Evolutionary conservation across 2,329 filamentous ascomycete genomes (phyloP), one percentile per base, ranked within the genome.

Genomic region (Neofusicoccum parvum): DNA sequence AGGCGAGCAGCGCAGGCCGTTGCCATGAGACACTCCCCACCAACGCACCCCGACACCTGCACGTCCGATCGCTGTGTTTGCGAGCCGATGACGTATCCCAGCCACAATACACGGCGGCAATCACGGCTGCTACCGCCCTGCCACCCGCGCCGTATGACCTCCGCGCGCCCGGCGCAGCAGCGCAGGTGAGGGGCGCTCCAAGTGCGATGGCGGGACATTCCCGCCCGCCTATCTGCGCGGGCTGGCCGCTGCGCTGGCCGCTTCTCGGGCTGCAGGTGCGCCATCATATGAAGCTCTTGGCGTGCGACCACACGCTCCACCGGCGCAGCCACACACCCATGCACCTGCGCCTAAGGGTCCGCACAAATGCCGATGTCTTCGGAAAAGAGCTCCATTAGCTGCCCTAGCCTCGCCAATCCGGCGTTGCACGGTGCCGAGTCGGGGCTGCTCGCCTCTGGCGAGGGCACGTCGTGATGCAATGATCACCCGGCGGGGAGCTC

Each of bases 21-120:
- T 65, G 64, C 59, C 59, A 51, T 62, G 62, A 64, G 62, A 64
- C 48, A 48, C 50, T 51, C 62, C 62, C 62, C 62, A 54, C 62
- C 62, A 54, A 53, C 46, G 49, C 45, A 39, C 15, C 45, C 27
- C 27, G 56, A 60, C 54, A 34, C 39, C 54, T 46, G 39, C 39
- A 59, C 54, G 14, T 48, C 56, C 56, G 43, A 60, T 60, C 56
- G 56, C 54, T 59, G 54, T 41, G 58, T 62, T 39, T 43, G 58
- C 45, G 43, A 23, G n/a, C 37, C 62, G 37, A 53, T 43, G 49
- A 64, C 62, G 62, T 64, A 32, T 12, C 27, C 23, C 27, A 34
- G 48, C 56, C 43, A 36, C 56, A 54, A 53, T 41, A 37, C 34
- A 15, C 49, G 49, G 62, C 62, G 62, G 62, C 62, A 64, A 64